Base-by-base conservation (phyloP, 2,329 filamentous ascomycete species). In the Fusarium beomiforme region DNA sequence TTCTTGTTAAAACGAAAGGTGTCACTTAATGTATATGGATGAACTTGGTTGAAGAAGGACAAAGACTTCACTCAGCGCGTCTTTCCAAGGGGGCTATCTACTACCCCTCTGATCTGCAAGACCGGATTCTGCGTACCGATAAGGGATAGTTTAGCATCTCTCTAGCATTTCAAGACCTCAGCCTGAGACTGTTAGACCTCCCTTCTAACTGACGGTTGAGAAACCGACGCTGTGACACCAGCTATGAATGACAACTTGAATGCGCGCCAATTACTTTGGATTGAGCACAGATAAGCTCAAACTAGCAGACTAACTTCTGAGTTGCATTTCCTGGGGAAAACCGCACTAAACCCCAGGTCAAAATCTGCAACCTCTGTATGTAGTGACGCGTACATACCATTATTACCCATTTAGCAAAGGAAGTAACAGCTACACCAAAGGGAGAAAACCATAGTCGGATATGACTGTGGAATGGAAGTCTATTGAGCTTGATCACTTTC, bases 201-300 rank as follows among this genome's bases (percentile, higher is more conserved):
- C 10, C 9, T 1, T 29, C 16, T 0, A 2, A 23, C n/a, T n/a
- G n/a, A n/a, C n/a, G n/a, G n/a, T n/a, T n/a, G n/a, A n/a, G n/a
- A n/a, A n/a, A 21, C 5, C 0, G 16, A 16, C 6, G n/a, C 12
- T 3, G 9, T 26, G 14, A 37, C 26, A 34, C 19, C 2, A 16
- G 47, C n/a, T n/a, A n/a, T n/a, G n/a, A n/a, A n/a, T n/a, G 2
- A 16, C 7, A 19, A 17, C 17, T 4, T 5, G 6, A 51, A 51
- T 37, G 36, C 50, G 50, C 26, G 16, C 36, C 24, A 54, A 54
- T 54, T 10, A 23, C 8, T 23, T 16, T 11, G 5, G 5, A 17
- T 16, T 6, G 1, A 6, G 26, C 8, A 14, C 6, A 14, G 5
- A 54, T 43, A 31, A 54, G 36, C 43, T 54, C 24, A 31, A 11